Conservation (phyloP, 2,329 filamentous ascomycete species). For the Aspergillus arachidicola region DNA sequence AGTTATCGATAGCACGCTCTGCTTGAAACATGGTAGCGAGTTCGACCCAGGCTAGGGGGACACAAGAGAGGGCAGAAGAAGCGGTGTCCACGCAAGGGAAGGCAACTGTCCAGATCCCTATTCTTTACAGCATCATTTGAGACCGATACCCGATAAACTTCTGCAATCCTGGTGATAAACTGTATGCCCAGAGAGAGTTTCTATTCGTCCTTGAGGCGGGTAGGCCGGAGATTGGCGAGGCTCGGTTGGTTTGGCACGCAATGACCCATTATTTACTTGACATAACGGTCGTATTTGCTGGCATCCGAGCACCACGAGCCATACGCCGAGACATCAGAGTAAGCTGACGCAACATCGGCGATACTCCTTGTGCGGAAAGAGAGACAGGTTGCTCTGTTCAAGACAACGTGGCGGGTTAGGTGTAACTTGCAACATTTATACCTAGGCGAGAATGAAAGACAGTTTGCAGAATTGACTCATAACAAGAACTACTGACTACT, state of each 20-base stretch:
- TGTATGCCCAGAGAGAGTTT: neutral
- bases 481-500: neutral
- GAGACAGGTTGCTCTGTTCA: neutral
- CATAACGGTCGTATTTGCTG: slow-evolving; percentile 1
- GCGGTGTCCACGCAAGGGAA: slow-evolving; percentile 5
- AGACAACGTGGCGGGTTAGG: slow-evolving; percentile 2
- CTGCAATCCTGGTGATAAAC: neutral
- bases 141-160: neutral
- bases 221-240: neutral
- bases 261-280: neutral
- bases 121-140: neutral
- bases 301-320: neutral
- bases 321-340: neutral
- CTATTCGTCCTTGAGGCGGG: neutral
- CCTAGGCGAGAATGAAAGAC: neutral
- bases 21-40: neutral
- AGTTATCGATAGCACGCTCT: neutral
- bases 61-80: neutral
- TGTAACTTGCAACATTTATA: neutral
- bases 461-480: neutral
- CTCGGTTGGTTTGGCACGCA: slow-evolving; percentile 1
- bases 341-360: neutral
- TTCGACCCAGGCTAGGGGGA: neutral
- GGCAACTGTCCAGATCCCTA: neutral
- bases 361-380: neutral